Percentiles rank a stretch among this genome's conserved stretches.
Conservation (phyloP, 208 protist genomes). For the Trypanosoma platydactyli region DNA sequence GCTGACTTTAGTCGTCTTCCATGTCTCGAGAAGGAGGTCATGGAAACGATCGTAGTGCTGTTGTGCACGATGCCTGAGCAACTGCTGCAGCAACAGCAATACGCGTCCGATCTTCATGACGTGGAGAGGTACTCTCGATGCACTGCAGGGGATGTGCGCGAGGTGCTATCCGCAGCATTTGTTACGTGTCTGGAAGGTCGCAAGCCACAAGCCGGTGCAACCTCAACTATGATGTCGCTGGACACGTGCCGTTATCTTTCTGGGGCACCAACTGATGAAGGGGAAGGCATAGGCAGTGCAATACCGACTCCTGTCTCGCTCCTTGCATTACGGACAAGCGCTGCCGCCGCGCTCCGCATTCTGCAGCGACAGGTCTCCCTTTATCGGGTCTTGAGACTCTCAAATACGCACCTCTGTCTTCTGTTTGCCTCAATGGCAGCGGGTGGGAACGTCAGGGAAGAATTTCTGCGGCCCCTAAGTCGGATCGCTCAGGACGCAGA, state of each 20-base stretch:
- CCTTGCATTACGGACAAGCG: constrained; percentile 4
- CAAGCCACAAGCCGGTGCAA: neutral
- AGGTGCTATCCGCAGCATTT: neutral
- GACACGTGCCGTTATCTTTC: neutral
- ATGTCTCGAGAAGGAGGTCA: constrained; percentile 19
- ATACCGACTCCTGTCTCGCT: constrained; percentile 4
- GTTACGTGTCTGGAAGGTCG: neutral
- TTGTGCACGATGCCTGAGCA: constrained; percentile 14
- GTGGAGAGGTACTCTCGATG: neutral
- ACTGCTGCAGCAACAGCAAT: neutral
- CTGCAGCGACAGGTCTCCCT: constrained; percentile 19
- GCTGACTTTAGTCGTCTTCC: constrained; percentile 26
- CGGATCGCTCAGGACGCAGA: constrained; percentile 17
- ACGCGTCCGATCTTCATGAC: neutral
- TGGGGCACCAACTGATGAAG: neutral
- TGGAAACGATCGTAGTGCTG: constrained; percentile 23
- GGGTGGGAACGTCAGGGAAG: neutral
- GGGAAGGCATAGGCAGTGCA: neutral
- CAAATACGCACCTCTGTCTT: constrained; percentile 15
- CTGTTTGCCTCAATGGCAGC: constrained; percentile 14
- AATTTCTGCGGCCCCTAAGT: constrained; percentile 10
- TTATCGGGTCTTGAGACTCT: constrained; percentile 17
- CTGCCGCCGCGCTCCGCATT: constrained; percentile 14
- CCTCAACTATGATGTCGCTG: neutral
- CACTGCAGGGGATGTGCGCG: constrained; percentile 1